Conservation (phyloP, 352 stramenopile species). For the Pseudoperonospora humuli region DNA sequence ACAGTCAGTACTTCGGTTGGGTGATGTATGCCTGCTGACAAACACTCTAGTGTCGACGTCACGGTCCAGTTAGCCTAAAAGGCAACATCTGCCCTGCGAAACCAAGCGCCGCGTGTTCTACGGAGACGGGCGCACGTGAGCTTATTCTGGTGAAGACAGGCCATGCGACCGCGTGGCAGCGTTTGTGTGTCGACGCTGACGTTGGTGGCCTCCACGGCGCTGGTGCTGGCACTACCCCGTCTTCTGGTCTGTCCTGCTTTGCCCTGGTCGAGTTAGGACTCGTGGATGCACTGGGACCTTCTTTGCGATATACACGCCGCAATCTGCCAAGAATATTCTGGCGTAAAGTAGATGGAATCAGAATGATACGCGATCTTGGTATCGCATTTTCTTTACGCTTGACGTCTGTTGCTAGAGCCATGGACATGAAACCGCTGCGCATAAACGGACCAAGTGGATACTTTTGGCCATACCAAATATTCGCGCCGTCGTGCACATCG, state of each 20-base stretch:
- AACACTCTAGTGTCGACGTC: slow-evolving; percentile 2
- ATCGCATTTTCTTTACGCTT: too few species aligned
- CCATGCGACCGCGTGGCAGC: background rate
- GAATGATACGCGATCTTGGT: too few species aligned
- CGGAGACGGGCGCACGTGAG: slow-evolving; percentile 7
- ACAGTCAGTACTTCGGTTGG: too few species aligned
- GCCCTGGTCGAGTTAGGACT: too few species aligned
- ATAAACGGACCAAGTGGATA: slow-evolving; percentile 12
- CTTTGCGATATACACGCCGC: too few species aligned
- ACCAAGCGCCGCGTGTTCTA: slow-evolving; percentile 3
- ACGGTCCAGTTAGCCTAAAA: background rate
- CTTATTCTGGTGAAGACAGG: slow-evolving; percentile 4
- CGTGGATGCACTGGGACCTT: too few species aligned
- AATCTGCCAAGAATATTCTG: too few species aligned
- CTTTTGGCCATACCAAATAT: slow-evolving; percentile 10
- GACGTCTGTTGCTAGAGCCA: too few species aligned
- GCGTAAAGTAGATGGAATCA: too few species aligned
- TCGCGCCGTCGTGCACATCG: slow-evolving; percentile 10
- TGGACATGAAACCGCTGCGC: slow-evolving; percentile 7
- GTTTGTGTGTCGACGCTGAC: slow-evolving; percentile 6
- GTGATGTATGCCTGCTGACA: too few species aligned
- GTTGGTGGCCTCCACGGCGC: background rate
- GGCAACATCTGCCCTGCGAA: slow-evolving; percentile 16
- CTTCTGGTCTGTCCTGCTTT: too few species aligned
- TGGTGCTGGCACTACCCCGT: background rate